These are phyloP conservation scores for Colletotrichum sp. DNA, from an alignment of 2,329 filamentous ascomycete species.

Conservation along the genomic window DNA sequence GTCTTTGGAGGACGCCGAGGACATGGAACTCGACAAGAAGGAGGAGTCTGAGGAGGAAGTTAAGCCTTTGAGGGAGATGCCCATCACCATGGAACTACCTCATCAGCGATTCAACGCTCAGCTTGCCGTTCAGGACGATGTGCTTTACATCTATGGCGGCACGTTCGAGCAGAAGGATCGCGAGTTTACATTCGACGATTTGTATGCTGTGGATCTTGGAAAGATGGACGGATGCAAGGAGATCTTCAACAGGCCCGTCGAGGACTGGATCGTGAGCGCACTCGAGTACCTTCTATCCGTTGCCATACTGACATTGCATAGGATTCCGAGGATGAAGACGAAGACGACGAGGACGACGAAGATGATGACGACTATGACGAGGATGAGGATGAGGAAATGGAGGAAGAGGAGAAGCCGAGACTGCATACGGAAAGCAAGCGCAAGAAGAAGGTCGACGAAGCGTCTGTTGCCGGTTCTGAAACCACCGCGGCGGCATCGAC, in stretches of 20 bases:
- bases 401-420: slow-evolving; percentile 47
- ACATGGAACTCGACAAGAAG: slow-evolving; percentile 55
- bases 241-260: slow-evolving; percentile 81
- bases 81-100: slow-evolving; percentile 80
- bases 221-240: slow-evolving; percentile 95
- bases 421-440: slow-evolving; percentile 58
- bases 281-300: slow-evolving; percentile 28
- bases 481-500: slow-evolving; percentile 31
- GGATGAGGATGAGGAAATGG: slow-evolving; percentile 54
- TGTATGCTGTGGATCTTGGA: slow-evolving; percentile 92
- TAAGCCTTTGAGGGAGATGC: slow-evolving; percentile 64
- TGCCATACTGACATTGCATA: slow-evolving; percentile 37
- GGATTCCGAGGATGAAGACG: slow-evolving; percentile 64
- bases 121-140: slow-evolving; percentile 88
- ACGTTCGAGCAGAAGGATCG: slow-evolving; percentile 95
- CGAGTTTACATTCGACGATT: slow-evolving; percentile 94
- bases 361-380: slow-evolving; percentile 58
- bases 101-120: slow-evolving; percentile 92
- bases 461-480: slow-evolving; percentile 26
- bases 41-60: slow-evolving; percentile 58
- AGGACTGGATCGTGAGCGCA: slow-evolving; percentile 78
- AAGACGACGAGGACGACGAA: slow-evolving; percentile 61
- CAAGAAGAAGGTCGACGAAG: slow-evolving; percentile 58
- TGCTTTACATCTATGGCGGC: slow-evolving; percentile 92
- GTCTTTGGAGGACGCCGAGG: slow-evolving; percentile 59